A percentile compares a stretch with the other conserved stretches of the same genome.
phyloP scores from a whole-genome alignment of 805 yeast species.

The Maudiozyma barnettii region DNA sequence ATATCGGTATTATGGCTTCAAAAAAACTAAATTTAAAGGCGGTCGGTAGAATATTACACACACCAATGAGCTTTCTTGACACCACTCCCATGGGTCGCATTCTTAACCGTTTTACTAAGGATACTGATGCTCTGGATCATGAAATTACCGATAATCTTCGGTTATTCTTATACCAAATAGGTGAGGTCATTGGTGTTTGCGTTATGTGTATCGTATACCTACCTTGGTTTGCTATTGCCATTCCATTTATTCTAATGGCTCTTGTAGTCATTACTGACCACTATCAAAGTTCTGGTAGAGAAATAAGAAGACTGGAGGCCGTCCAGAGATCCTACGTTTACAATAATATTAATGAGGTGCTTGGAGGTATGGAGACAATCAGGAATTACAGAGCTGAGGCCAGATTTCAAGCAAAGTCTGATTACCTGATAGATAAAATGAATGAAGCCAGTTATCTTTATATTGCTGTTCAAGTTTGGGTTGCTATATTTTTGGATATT shows the following conservation, averaged over 20 bases:
- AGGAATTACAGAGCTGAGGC: conserved; percentile 33
- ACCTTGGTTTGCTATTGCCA: conserved; percentile 70
- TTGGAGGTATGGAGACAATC: conserved; percentile 41
- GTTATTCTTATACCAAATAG: conserved; percentile 42
- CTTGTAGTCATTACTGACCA: conserved; percentile 36
- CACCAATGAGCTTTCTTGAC: conserved; percentile 79
- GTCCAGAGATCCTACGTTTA: conserved; percentile 42
- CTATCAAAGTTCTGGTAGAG: conserved; percentile 43
- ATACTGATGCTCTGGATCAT: conserved; percentile 76
- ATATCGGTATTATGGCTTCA: conserved; percentile 43
- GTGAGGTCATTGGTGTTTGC: conserved; percentile 54
- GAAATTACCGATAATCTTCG: conserved; percentile 65
- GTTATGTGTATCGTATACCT: conserved; percentile 62
- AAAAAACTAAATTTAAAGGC: conserved; percentile 52
- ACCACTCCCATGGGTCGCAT: conserved; percentile 84
- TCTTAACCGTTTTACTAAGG: conserved; percentile 78
- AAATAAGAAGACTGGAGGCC: conserved; percentile 44
- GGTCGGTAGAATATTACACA: conserved; percentile 49
- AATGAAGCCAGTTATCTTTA: conserved; percentile 43
- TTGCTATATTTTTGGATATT: conserved; percentile 43
- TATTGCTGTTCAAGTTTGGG: conserved; percentile 57
- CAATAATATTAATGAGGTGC: conserved; percentile 42
- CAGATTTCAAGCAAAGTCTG: conserved; percentile 37
- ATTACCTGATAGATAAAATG: conserved; percentile 41
- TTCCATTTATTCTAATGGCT: conserved; percentile 43